These are phyloP conservation scores for Hypoxylon fragiforme DNA, from an alignment of 495 filamentous ascomycete genomes.

Conservation along the genomic window DNA sequence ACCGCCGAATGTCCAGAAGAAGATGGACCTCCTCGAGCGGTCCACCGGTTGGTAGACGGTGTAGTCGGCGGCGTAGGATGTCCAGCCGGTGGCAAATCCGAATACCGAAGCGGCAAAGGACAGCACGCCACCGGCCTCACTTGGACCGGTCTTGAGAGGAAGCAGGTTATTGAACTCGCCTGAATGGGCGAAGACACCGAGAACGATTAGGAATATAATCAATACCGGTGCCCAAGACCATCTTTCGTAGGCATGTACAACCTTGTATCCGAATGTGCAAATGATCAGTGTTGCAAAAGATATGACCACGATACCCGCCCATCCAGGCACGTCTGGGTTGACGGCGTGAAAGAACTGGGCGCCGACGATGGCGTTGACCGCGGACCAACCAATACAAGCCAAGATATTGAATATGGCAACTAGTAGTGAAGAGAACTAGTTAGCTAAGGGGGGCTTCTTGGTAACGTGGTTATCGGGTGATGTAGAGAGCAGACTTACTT, in stretches of 20 bases:
- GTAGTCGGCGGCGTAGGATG: slow-evolving; percentile 78
- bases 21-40: slow-evolving; percentile 62
- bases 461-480: too few relatives aligned
- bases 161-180: slow-evolving; percentile 72
- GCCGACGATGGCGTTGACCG: slow-evolving; percentile 80
- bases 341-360: slow-evolving; percentile 80
- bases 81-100: slow-evolving; percentile 82
- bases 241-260: slow-evolving; percentile 80
- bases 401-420: slow-evolving; percentile 77
- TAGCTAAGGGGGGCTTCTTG: too few relatives aligned
- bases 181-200: slow-evolving; percentile 74
- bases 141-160: slow-evolving; percentile 59
- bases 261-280: slow-evolving; percentile 75
- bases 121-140: slow-evolving; percentile 66
- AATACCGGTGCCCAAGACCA: slow-evolving; percentile 79
- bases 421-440: too few relatives aligned
- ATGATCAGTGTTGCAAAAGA: slow-evolving; percentile 70
- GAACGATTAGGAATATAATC: slow-evolving; percentile 76
- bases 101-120: slow-evolving; percentile 75
- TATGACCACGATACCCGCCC: slow-evolving; percentile 77
- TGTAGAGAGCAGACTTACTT: slow-evolving; percentile 54
- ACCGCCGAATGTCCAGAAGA: slow-evolving; percentile 70
- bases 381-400: slow-evolving; percentile 76
- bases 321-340: slow-evolving; percentile 70
- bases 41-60: slow-evolving; percentile 76